Evolutionary conservation across 805 yeast genomes (phyloP), one percentile per base, ranked within the genome.

Genomic region (Pichia californica): DNA sequence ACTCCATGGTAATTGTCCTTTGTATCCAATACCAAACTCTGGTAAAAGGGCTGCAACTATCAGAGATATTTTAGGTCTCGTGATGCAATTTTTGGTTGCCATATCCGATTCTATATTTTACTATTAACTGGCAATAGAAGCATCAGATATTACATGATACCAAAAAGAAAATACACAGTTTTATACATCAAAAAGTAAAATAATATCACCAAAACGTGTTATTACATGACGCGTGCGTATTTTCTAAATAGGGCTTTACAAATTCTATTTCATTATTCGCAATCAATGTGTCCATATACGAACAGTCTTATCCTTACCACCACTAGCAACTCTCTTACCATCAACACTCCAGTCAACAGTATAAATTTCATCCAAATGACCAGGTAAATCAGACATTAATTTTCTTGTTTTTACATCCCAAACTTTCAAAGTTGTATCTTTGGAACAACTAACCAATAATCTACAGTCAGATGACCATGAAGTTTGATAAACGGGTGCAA

Each of bases 311-410:
- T 93, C 99, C 59, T 88, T 89, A 41, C 99, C 98, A 18, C 98
- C 99, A 61, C 96, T 86, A n/a, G 91, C 95, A 11, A 93, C 98
- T 52, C 82, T 73, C 51, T 76, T 77, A 36, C 99, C 99, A 61
- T 93, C 99, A 44, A 83, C 79, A 68, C 96, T 86, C 99, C 99
- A 93, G 57, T 93, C 99, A 4, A 93, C 96, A 0, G 97, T 94
- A 60, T 78, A 93, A 1, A 93, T 96, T 65, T 93, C 99, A 58
- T 93, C 99, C 14, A 81, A 69, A 59, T 93, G 99, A 1, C 99
- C 99, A 0, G 99, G 99, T 46, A 93, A 73, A 63, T 93, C 99
- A 15, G 83, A 87, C 46, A 79, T 75, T 44, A 93, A 68, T 59
- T 91, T 91, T 50, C 83, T 74, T 3, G 96, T 85, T 56, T 85